Evolutionary conservation across 768 basidiomycete species (phyloP).

Genomic region (Stropharia rugosoannulata): DNA sequence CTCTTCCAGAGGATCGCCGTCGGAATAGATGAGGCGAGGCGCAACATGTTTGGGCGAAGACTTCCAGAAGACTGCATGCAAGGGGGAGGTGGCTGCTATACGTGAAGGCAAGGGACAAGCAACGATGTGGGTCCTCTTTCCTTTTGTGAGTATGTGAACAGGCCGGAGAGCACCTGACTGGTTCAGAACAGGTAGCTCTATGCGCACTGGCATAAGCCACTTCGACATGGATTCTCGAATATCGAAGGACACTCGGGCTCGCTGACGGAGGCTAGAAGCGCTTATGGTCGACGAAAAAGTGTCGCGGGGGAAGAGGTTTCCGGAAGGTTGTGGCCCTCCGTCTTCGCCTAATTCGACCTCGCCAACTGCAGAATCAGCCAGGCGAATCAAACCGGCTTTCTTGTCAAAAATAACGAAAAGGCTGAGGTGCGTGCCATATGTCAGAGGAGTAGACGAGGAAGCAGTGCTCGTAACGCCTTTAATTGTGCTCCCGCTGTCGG

Average conservation of each 20-base stretch:
- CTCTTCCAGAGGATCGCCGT: constrained; percentile 19
- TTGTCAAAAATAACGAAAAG: constrained; percentile 88
- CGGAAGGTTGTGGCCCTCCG: constrained; percentile 26
- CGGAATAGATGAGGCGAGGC: constrained; percentile 42
- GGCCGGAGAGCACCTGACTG: constrained; percentile 32
- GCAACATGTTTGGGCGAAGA: constrained; percentile 53
- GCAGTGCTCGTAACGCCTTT: constrained; percentile 28
- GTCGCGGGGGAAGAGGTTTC: constrained; percentile 27
- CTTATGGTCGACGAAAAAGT: constrained; percentile 23
- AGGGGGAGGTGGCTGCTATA: constrained; percentile 44
- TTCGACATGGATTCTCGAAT: constrained; percentile 30
- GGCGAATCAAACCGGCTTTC: constrained; percentile 80
- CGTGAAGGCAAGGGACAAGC: constrained; percentile 65
- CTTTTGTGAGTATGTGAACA: constrained; percentile 68
- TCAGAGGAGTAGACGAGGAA: constrained; percentile 31
- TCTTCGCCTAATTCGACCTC: constrained; percentile 68
- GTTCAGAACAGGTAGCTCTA: constrained; percentile 44
- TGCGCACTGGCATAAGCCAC: constrained; percentile 52
- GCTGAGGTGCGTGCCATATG: constrained; percentile 70
- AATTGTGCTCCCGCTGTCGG: constrained; percentile 38
- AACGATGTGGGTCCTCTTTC: constrained; percentile 65
- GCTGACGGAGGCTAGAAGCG: constrained; percentile 22
- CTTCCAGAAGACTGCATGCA: constrained; percentile 59
- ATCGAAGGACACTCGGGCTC: constrained; percentile 31
- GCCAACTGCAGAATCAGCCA: constrained; percentile 77